Conservation (phyloP, 2,329 filamentous ascomycete genomes). For the Xylariaceae sp. region DNA sequence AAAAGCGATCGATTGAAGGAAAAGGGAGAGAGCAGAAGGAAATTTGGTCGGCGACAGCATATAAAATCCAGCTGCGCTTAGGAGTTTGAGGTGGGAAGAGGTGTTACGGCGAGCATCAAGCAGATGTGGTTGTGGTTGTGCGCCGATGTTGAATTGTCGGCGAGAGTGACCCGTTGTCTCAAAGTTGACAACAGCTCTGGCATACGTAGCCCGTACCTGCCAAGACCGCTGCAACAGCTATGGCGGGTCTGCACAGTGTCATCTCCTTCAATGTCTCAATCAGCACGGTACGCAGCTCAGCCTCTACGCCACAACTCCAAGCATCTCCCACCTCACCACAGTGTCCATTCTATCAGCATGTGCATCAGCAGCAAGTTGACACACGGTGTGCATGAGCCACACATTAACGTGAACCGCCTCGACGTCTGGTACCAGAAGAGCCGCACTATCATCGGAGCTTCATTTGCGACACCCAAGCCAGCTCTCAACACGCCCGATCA, state of each 20-base stretch:
- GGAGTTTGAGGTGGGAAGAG: constrained; percentile 8
- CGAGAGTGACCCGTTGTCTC: constrained; percentile 19
- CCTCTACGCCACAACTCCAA: background rate
- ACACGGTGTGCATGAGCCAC: no score
- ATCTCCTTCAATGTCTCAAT: background rate
- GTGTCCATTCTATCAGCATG: no score
- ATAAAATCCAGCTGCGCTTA: constrained; percentile 23
- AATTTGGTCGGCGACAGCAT: constrained; percentile 11
- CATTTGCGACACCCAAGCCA: no score
- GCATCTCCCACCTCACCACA: no score
- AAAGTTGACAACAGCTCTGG: constrained; percentile 23
- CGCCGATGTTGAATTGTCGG: background rate
- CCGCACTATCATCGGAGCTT: no score
- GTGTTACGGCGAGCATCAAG: background rate
- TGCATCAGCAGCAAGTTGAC: no score
- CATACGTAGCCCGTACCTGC: constrained; percentile 34
- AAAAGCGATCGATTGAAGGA: constrained; percentile 16
- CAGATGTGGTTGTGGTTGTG: constrained; percentile 5
- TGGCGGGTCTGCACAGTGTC: background rate
- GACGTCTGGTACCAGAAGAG: no score
- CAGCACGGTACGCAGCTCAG: background rate
- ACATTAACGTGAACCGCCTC: no score
- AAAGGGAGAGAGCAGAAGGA: constrained; percentile 10
- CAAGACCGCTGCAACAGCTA: constrained; percentile 17
- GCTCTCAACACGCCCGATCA: no score